Percentiles rank a stretch among this genome's conserved stretches.
Conservation (phyloP, 768 basidiomycete genomes). For the Phaeotremella fagi region DNA sequence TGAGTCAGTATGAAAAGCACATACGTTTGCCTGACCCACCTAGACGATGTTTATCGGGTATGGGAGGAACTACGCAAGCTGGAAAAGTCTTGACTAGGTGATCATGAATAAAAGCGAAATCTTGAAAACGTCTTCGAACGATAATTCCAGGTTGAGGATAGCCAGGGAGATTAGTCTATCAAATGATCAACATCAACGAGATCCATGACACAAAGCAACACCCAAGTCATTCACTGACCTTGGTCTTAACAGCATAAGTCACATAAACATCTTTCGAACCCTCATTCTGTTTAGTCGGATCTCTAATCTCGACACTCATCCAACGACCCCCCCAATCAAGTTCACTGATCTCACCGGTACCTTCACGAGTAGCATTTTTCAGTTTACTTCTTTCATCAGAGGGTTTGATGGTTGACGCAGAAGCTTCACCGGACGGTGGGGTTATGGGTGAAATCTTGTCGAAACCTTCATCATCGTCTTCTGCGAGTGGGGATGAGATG, state of each 20-base stretch:
- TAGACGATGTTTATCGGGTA: conserved; percentile 93
- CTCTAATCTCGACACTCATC: conserved; percentile 59
- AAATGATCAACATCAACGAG: background rate
- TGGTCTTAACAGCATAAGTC: conserved; percentile 82
- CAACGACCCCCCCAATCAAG: conserved; percentile 41
- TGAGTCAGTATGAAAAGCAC: too few species aligned
- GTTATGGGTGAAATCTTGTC: conserved; percentile 35
- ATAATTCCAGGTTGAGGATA: conserved; percentile 60
- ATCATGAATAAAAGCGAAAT: conserved; percentile 89
- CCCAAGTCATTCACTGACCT: conserved; percentile 59
- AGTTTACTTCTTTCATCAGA: conserved; percentile 1
- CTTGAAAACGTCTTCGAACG: conserved; percentile 81
- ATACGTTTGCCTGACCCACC: conserved; percentile 59
- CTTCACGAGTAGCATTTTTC: background rate
- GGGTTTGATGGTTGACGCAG: conserved; percentile 10
- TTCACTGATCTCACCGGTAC: conserved; percentile 15
- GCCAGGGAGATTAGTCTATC: conserved; percentile 80
- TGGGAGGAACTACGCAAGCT: conserved; percentile 93
- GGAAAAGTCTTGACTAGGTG: conserved; percentile 87
- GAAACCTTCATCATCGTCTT: conserved; percentile 38
- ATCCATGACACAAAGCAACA: background rate
- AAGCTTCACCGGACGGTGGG: background rate
- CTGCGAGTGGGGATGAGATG: conserved; percentile 13
- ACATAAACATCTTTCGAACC: conserved; percentile 97
- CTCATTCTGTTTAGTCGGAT: conserved; percentile 91